Conservation (phyloP, 371 early-diverging fungal species). For the Saksenaea vasiformis region DNA sequence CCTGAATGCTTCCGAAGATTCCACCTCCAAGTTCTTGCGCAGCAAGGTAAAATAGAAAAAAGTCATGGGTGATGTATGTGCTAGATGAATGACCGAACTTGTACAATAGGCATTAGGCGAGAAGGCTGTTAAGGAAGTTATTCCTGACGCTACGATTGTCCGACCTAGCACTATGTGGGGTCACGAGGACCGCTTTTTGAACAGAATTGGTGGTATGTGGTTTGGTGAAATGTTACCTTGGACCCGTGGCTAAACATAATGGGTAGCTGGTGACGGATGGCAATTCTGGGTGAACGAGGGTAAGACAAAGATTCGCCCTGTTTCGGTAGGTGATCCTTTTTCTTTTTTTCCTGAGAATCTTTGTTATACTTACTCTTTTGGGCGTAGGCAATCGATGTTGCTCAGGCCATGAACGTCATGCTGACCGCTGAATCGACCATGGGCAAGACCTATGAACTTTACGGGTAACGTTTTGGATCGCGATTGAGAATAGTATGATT, state of each 20-base stretch:
- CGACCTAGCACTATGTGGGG: slow-evolving; percentile 91
- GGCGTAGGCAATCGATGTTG: slow-evolving; percentile 83
- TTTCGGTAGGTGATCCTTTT: slow-evolving; percentile 57
- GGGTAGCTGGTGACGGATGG: slow-evolving; percentile 47
- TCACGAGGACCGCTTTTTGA: slow-evolving; percentile 92
- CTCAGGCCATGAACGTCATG: slow-evolving; percentile 78
- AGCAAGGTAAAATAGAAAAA: slow-evolving; percentile 69
- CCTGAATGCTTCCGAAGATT: slow-evolving; percentile 79
- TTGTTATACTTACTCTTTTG: neutral
- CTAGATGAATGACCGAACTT: neutral
- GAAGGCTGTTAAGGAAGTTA: slow-evolving; percentile 81
- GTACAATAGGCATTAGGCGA: slow-evolving; percentile 81
- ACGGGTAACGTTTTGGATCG: slow-evolving; percentile 55
- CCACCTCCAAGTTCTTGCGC: slow-evolving; percentile 76
- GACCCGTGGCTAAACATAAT: neutral
- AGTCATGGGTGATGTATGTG: neutral
- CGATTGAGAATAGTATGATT: neutral
- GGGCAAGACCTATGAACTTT: slow-evolving; percentile 91
- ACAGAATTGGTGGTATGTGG: slow-evolving; percentile 79
- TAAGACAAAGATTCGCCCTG: slow-evolving; percentile 79
- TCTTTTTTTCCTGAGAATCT: neutral
- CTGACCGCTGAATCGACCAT: slow-evolving; percentile 69
- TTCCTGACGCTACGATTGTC: slow-evolving; percentile 93
- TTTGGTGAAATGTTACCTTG: neutral
- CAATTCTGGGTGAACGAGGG: slow-evolving; percentile 76